Conservation (phyloP, 1,284 basidiomycete species). For the Omphalotus olearius region DNA sequence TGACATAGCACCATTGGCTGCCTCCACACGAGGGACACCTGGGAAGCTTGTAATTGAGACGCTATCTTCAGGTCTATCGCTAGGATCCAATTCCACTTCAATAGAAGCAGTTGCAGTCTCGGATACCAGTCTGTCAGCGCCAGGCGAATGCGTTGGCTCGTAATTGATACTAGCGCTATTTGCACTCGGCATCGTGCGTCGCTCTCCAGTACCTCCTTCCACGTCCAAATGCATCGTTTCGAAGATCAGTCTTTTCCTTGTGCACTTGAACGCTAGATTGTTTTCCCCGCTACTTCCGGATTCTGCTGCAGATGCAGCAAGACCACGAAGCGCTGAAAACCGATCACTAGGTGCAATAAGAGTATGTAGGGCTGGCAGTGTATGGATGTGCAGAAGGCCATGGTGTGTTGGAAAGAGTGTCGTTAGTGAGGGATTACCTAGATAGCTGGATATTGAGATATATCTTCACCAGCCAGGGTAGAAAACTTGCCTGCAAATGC, state of each 20-base stretch:
- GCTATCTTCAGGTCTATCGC: background rate
- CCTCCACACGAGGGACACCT: background rate
- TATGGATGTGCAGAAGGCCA: conserved; percentile 74
- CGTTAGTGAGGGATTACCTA: conserved; percentile 65
- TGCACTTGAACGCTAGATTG: conserved; percentile 93
- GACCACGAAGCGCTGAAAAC: conserved; percentile 73
- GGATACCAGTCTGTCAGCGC: background rate
- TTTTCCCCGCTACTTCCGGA: conserved; percentile 75
- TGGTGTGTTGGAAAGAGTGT: conserved; percentile 78
- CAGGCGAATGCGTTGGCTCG: background rate
- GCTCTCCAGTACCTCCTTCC: conserved; percentile 87
- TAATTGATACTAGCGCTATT: background rate
- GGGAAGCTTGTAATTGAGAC: conserved; percentile 8
- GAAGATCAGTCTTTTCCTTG: conserved; percentile 80
- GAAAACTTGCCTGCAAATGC: conserved; percentile 72
- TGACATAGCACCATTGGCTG: background rate
- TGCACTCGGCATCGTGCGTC: conserved; percentile 61
- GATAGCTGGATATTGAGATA: background rate
- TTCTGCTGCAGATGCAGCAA: conserved; percentile 48
- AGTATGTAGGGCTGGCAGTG: conserved; percentile 67
- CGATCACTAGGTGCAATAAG: conserved; percentile 72
- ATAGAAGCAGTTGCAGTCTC: conserved; percentile 17
- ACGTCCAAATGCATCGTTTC: conserved; percentile 93
- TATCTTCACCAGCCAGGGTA: too few species aligned
- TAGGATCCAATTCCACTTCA: conserved; percentile 22